phyloP scores from a whole-genome alignment of 1,284 basidiomycete genomes.

The Trametes hirsuta region DNA sequence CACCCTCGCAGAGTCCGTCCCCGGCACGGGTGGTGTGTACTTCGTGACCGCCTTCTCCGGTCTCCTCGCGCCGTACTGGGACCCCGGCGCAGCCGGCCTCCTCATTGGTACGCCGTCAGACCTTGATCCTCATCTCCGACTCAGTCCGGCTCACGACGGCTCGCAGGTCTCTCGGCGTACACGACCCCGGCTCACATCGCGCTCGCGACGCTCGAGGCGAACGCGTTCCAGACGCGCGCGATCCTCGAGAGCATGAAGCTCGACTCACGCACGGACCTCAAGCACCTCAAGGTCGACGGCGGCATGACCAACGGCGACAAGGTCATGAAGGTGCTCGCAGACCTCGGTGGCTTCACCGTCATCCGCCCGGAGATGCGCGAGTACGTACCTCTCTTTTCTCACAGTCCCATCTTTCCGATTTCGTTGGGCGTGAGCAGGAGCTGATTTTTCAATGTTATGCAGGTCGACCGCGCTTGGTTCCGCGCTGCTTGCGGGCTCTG shows the following conservation, averaged over 20 bases:
- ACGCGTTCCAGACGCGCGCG: slow-evolving; percentile 88
- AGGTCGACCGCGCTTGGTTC: slow-evolving; percentile 97
- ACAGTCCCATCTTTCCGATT: not conserved
- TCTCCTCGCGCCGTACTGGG: slow-evolving; percentile 92
- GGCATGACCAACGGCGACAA: slow-evolving; percentile 93
- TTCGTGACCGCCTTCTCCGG: slow-evolving; percentile 98
- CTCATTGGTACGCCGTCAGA: slow-evolving; percentile 66
- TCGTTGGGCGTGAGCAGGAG: not conserved
- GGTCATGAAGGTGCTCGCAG: slow-evolving; percentile 91
- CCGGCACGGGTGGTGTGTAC: slow-evolving; percentile 91
- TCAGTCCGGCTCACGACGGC: not conserved
- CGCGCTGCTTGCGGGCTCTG: slow-evolving; percentile 92
- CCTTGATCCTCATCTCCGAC: not conserved
- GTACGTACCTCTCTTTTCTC: slow-evolving; percentile 47
- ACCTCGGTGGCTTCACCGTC: slow-evolving; percentile 91
- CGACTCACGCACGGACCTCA: slow-evolving; percentile 76
- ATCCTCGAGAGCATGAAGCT: slow-evolving; percentile 94
- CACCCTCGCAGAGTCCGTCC: slow-evolving; percentile 76
- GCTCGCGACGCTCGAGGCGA: slow-evolving; percentile 92
- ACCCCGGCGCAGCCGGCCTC: slow-evolving; percentile 81
- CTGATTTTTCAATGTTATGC: slow-evolving; percentile 7
- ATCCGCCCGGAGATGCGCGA: slow-evolving; percentile 96
- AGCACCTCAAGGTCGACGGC: slow-evolving; percentile 90
- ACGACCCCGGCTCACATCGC: slow-evolving; percentile 94
- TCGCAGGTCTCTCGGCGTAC: slow-evolving; percentile 80